Evolutionary conservation across 306 rosid genomes (phyloP).

Genomic region (Medicago arabica): DNA sequence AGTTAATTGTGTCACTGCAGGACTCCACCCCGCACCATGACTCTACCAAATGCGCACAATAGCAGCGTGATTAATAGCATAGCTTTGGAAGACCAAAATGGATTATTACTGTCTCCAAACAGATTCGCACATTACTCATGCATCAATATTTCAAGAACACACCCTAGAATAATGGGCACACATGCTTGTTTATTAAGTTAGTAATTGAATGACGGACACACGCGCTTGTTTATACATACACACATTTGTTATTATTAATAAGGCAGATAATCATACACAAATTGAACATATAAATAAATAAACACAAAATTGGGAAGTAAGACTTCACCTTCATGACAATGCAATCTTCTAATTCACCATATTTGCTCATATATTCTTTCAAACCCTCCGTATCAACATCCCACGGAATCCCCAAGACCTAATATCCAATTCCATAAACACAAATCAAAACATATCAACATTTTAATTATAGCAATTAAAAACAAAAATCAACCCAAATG

Average conservation of each 20-base stretch:
- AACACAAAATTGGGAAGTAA: neutral
- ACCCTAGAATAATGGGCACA: neutral
- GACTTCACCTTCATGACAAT: conserved; percentile 88
- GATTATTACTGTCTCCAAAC: neutral
- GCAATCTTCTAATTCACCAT: conserved; percentile 87
- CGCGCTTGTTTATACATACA: too few relatives aligned
- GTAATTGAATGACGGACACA: neutral
- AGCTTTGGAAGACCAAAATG: neutral
- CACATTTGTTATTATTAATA: neutral
- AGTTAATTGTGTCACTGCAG: too few relatives aligned
- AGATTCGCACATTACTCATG: neutral
- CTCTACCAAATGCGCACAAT: neutral
- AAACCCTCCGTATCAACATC: conserved; percentile 84
- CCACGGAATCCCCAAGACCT: conserved; percentile 92
- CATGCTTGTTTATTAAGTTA: neutral
- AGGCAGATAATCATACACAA: neutral
- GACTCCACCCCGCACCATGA: neutral
- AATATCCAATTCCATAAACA: conserved; percentile 24
- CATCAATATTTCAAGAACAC: neutral
- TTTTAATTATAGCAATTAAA: neutral
- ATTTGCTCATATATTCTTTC: conserved; percentile 86
- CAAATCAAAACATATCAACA: neutral
- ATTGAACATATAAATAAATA: neutral
- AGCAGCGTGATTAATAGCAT: neutral
- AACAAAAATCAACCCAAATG: neutral